Evolutionary conservation across 164 flowering plant species (phyloP), one percentile per base, ranked within the genome.

Genomic region (Dillenia suffruticosa): DNA sequence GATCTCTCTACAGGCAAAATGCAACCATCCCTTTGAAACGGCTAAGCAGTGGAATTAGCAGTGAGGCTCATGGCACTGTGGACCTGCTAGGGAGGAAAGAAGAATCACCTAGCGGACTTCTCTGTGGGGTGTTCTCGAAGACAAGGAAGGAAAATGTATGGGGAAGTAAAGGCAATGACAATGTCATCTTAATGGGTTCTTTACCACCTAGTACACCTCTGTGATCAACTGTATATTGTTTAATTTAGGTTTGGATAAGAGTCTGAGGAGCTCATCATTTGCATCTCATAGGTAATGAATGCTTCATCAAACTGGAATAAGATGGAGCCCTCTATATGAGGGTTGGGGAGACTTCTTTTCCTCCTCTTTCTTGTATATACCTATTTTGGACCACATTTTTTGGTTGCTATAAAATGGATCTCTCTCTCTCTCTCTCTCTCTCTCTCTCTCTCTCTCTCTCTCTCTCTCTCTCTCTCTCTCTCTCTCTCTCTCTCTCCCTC

Each of bases 181-280:
- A 76, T 64, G 81, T 81, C 15, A 84, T 93, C 59, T 60, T 82
- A 50, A 93, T 93, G 97, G 95, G 91, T 69, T 85, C 97, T 55
- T 68, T 93, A 60, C 94, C 96, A 2, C 40, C 40, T 4, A 85
- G 74, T 75, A 76, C 74, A 59, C 69, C 87, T 56, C 59, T 82
- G 5, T 84, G 76, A 84, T 62, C 63, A 14, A 67, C 44, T 73
- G 64, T 67, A 63, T 54, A 17, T 61, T 51, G 53, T 73, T 59
- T 46, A 17, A 62, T 71, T 62, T 32, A 46, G 46, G 58, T 46
- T 72, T 62, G 51, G 54, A 52, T 50, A 46, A 26, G 43, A 49
- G 16, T 54, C 45, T 50, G 13, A 10, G 32, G 44, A 6, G 22
- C 61, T 45, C 48, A 65, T 54, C 49, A 56, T 22, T 61, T 63